These are phyloP conservation scores for Friedmanniomyces simplex DNA, from an alignment of 495 filamentous ascomycete species.

Conservation along the genomic window DNA sequence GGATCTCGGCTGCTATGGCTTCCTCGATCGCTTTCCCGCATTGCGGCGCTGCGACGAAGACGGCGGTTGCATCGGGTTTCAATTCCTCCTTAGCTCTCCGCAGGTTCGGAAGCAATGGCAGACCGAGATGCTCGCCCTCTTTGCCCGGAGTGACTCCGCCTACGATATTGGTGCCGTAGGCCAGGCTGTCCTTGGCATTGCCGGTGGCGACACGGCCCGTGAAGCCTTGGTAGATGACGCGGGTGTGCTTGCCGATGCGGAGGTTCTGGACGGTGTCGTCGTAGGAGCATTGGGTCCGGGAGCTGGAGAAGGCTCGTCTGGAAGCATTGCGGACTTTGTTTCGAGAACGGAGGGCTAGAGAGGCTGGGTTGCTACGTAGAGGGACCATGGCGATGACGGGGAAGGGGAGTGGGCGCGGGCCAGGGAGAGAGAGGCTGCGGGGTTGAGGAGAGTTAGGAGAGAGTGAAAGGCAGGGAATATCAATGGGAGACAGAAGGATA, in stretches of 20 bases:
- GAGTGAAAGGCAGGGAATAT: neutral
- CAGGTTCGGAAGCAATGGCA: constrained; percentile 69
- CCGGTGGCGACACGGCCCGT: constrained; percentile 69
- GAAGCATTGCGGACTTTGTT: neutral
- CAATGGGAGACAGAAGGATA: neutral
- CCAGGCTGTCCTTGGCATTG: constrained; percentile 71
- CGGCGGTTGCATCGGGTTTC: constrained; percentile 74
- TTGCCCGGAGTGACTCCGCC: constrained; percentile 75
- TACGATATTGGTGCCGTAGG: constrained; percentile 80
- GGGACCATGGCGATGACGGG: neutral
- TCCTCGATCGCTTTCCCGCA: constrained; percentile 74
- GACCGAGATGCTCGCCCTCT: constrained; percentile 65
- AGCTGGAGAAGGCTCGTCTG: constrained; percentile 13
- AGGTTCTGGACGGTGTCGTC: constrained; percentile 63
- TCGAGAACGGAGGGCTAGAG: neutral
- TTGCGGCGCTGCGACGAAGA: constrained; percentile 74
- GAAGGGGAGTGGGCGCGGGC: neutral
- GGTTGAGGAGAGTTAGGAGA: neutral
- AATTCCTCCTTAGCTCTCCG: constrained; percentile 60
- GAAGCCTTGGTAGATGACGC: constrained; percentile 83
- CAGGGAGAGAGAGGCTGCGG: too few species aligned
- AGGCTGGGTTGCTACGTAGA: neutral
- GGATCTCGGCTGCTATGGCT: constrained; percentile 79
- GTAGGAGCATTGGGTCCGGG: constrained; percentile 30
- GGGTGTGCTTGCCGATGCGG: constrained; percentile 66